phyloP scores from a whole-genome alignment of 2,329 filamentous ascomycete species.

The Pseudogymnoascus sp. region DNA sequence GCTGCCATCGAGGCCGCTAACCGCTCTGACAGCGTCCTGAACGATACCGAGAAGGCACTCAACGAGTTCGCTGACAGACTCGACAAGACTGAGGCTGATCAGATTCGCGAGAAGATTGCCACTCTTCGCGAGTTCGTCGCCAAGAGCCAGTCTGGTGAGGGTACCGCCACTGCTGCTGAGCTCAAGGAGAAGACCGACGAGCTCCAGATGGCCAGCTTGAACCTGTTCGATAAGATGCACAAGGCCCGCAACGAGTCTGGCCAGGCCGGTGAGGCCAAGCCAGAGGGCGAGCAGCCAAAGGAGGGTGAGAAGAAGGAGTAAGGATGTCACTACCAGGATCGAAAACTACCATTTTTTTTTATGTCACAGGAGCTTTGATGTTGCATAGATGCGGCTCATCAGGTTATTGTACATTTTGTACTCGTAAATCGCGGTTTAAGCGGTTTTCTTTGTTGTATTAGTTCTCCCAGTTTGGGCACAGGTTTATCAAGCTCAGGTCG shows the following conservation, averaged over 20 bases:
- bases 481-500: constrained; percentile 26
- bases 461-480: constrained; percentile 15
- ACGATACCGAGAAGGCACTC: constrained; percentile 96
- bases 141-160: constrained; percentile 92
- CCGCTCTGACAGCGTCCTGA: constrained; percentile 89
- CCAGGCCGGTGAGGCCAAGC: constrained; percentile 38
- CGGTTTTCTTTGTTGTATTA: constrained; percentile 28
- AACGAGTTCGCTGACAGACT: constrained; percentile 95
- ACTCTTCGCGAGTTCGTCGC: constrained; percentile 79
- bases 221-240: constrained; percentile 99
- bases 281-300: constrained; percentile 33
- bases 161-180: constrained; percentile 74
- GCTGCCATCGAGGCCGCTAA: constrained; percentile 90
- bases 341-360: constrained; percentile 18
- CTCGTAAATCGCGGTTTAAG: constrained; percentile 28
- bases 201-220: constrained; percentile 89
- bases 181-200: constrained; percentile 99
- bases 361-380: constrained; percentile 22
- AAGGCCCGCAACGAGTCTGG: constrained; percentile 71
- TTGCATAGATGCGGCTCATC: constrained; percentile 27
- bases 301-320: constrained; percentile 64
- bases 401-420: constrained; percentile 25
- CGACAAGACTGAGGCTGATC: constrained; percentile 90
- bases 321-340: constrained; percentile 25
- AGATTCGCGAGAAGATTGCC: constrained; percentile 88